Evolutionary conservation across 2,329 filamentous ascomycete species (phyloP).

Genomic region (Ceratocystiopsis brevicomis): DNA sequence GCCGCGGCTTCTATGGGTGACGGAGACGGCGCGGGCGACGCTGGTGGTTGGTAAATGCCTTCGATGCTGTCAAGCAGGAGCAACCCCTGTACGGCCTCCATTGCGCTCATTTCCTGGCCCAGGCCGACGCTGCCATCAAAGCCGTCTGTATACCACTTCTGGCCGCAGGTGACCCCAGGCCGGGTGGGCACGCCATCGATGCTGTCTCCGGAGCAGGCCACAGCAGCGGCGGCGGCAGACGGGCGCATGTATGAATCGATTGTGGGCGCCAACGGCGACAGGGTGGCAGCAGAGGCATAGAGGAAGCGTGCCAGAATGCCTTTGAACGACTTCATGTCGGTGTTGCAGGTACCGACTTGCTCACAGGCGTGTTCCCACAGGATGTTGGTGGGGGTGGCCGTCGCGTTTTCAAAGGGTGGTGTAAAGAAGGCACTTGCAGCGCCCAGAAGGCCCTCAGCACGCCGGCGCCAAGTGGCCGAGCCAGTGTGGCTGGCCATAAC

Average conservation of each 20-base stretch:
- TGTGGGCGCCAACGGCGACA: constrained; percentile 30
- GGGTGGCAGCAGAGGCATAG: constrained; percentile 36
- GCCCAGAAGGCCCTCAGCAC: constrained; percentile 31
- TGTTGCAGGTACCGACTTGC: constrained; percentile 32
- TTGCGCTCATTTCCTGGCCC: constrained; percentile 45
- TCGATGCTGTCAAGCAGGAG: constrained; percentile 15
- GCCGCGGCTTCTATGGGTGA: background rate
- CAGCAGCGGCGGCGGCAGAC: constrained; percentile 35
- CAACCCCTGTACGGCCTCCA: constrained; percentile 43
- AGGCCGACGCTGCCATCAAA: constrained; percentile 37
- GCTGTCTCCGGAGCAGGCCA: constrained; percentile 30
- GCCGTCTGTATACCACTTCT: constrained; percentile 40
- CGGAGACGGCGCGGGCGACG: background rate
- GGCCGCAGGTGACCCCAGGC: constrained; percentile 27
- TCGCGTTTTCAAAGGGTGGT: constrained; percentile 24
- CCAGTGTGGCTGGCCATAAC: constrained; percentile 43
- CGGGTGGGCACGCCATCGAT: constrained; percentile 10
- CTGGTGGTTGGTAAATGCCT: background rate
- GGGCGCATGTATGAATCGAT: constrained; percentile 30
- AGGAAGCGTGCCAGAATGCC: constrained; percentile 47
- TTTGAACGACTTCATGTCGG: constrained; percentile 50
- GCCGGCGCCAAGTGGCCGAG: constrained; percentile 31
- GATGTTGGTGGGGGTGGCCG: constrained; percentile 24
- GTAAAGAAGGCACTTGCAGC: constrained; percentile 34
- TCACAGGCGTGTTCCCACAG: constrained; percentile 54